Conservation (phyloP, 371 early-diverging fungal genomes). For the Haplosporangium sp. region DNA sequence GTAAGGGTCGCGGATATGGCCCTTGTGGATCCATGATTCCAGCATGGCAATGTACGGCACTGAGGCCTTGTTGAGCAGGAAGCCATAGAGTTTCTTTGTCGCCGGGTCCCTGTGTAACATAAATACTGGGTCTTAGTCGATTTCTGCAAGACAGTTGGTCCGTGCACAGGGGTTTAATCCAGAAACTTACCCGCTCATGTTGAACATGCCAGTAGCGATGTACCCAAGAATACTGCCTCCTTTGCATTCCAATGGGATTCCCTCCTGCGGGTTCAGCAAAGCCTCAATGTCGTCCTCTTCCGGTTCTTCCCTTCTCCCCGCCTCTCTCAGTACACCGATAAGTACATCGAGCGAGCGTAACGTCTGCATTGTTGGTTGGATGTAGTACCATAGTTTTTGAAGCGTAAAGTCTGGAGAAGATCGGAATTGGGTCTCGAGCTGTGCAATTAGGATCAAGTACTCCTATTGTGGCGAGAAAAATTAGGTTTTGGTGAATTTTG, state of each 20-base stretch:
- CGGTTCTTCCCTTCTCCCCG: conserved; percentile 33
- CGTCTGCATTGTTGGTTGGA: conserved; percentile 79
- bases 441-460: conserved; percentile 86
- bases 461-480: conserved; percentile 63
- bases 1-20: conserved; percentile 85
- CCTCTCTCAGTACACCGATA: conserved; percentile 61
- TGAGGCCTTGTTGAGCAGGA: conserved; percentile 79
- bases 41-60: conserved; percentile 87
- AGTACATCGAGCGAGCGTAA: conserved; percentile 76
- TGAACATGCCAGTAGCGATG: conserved; percentile 69
- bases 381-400: conserved; percentile 90
- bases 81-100: conserved; percentile 79
- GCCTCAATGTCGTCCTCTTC: conserved; percentile 63
- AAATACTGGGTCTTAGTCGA: background rate
- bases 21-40: conserved; percentile 88
- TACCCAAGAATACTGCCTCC: conserved; percentile 74
- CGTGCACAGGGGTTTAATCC: conserved; percentile 43
- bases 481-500: background rate
- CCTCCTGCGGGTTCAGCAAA: conserved; percentile 62
- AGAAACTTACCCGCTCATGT: conserved; percentile 70
- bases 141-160: conserved; percentile 31
- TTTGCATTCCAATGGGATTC: conserved; percentile 64
- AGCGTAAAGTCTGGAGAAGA: conserved; percentile 81
- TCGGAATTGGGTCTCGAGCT: conserved; percentile 88
- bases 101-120: conserved; percentile 69